Evolutionary conservation across 179 eudicot species (phyloP).

Genomic region (Silene coronaria): DNA sequence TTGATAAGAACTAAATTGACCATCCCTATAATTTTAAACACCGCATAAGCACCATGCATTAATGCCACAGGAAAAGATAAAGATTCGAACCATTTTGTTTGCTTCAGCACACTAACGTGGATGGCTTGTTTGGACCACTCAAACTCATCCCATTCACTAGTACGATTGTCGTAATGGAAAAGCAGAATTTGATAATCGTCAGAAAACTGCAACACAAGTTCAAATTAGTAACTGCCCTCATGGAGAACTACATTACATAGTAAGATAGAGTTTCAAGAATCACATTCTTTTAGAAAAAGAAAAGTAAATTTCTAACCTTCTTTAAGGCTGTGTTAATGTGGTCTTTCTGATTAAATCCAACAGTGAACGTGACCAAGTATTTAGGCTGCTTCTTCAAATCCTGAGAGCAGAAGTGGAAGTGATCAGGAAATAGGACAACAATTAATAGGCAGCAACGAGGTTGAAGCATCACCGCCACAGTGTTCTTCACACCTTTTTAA

Average conservation of each 20-base stretch:
- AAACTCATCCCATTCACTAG: slow-evolving; percentile 80
- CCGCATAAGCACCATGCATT: not conserved
- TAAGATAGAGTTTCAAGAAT: not conserved
- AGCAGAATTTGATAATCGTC: slow-evolving; percentile 80
- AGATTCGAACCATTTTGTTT: slow-evolving; percentile 53
- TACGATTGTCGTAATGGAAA: slow-evolving; percentile 82
- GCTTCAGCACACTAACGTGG: slow-evolving; percentile 60
- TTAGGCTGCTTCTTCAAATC: slow-evolving; percentile 79
- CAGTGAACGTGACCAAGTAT: slow-evolving; percentile 89
- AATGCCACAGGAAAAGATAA: slow-evolving; percentile 8
- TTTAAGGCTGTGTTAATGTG: slow-evolving; percentile 67
- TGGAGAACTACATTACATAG: not conserved
- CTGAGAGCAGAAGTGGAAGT: slow-evolving; percentile 32
- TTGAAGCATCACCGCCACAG: not conserved
- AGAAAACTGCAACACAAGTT: slow-evolving; percentile 48
- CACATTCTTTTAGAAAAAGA: not conserved
- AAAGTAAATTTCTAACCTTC: slow-evolving; percentile 44
- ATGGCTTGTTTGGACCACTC: slow-evolving; percentile 81
- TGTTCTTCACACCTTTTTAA: not conserved
- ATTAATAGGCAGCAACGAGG: not conserved
- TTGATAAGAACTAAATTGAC: too few relatives aligned
- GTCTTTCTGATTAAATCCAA: slow-evolving; percentile 65
- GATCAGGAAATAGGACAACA: not conserved
- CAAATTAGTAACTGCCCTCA: slow-evolving; percentile 14
- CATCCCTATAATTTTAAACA: not conserved